These are phyloP conservation scores for Fusarium nodosum DNA, from an alignment of 2,329 filamentous ascomycete species.

Conservation along the genomic window DNA sequence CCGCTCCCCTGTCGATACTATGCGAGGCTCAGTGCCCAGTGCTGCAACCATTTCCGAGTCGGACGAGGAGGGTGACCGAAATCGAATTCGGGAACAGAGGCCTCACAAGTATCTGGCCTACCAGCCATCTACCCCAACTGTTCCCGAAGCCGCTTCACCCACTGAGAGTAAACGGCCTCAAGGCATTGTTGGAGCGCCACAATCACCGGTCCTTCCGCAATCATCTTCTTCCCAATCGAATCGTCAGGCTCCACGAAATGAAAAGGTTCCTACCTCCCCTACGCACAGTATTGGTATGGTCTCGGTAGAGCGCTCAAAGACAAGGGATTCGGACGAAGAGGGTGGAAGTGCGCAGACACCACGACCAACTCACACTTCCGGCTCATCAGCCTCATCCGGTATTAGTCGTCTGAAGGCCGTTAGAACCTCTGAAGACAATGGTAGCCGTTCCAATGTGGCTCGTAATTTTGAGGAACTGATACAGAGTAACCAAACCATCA, in stretches of 20 bases:
- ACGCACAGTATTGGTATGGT: constrained; percentile 56
- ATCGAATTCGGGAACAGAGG: constrained; percentile 39
- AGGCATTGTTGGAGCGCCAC: constrained; percentile 32
- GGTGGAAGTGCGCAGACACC: constrained; percentile 45
- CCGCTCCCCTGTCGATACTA: constrained; percentile 53
- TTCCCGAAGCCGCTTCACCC: constrained; percentile 41
- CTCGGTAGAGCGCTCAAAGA: constrained; percentile 56
- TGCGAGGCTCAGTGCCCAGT: constrained; percentile 49
- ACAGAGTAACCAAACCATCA: constrained; percentile 84
- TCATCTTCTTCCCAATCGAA: constrained; percentile 45
- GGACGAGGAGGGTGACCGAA: constrained; percentile 54
- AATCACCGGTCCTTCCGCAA: constrained; percentile 36
- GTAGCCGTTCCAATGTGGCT: constrained; percentile 67
- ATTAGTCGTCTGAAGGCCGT: constrained; percentile 66
- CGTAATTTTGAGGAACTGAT: constrained; percentile 84
- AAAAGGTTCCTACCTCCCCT: constrained; percentile 46
- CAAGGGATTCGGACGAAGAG: constrained; percentile 56
- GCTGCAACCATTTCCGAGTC: constrained; percentile 60
- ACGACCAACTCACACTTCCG: constrained; percentile 62
- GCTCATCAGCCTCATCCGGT: constrained; percentile 65
- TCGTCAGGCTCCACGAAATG: constrained; percentile 40
- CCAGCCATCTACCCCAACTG: constrained; percentile 47
- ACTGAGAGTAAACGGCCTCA: constrained; percentile 42
- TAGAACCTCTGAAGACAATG: constrained; percentile 71
- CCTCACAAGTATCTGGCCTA: constrained; percentile 41